phyloP scores from a whole-genome alignment of 768 basidiomycete genomes.

The Calocera viscosa region DNA sequence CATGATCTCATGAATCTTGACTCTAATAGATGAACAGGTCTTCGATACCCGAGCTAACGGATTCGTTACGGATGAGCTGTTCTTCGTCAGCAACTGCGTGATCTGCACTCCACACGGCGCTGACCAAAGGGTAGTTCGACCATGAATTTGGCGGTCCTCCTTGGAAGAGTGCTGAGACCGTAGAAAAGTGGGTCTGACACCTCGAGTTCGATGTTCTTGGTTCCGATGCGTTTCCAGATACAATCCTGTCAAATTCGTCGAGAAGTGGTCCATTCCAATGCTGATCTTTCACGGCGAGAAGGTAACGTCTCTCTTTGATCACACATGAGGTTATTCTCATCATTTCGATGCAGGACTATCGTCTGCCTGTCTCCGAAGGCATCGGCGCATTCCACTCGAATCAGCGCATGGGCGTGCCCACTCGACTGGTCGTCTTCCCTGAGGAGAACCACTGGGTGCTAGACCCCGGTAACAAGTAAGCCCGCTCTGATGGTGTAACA shows the following conservation, averaged over 20 bases:
- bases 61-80: constrained; percentile 84
- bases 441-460: constrained; percentile 91
- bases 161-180: constrained; percentile 49
- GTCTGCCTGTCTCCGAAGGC: constrained; percentile 73
- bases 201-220: background rate
- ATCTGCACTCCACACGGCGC: background rate
- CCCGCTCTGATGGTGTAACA: background rate
- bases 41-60: constrained; percentile 70
- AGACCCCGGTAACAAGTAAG: constrained; percentile 59
- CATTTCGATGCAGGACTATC: constrained; percentile 42
- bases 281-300: constrained; percentile 76
- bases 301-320: constrained; percentile 10
- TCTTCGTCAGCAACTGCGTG: constrained; percentile 51
- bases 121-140: constrained; percentile 47
- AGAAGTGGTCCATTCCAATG: constrained; percentile 77
- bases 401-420: constrained; percentile 60
- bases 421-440: constrained; percentile 70
- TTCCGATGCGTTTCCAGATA: constrained; percentile 32
- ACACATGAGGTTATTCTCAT: background rate
- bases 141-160: constrained; percentile 78
- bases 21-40: constrained; percentile 31
- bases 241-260: constrained; percentile 70
- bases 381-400: constrained; percentile 76
- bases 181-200: constrained; percentile 39
- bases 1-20: constrained; percentile 6